Percentiles rank a stretch among this genome's conserved stretches.
phyloP scores from a whole-genome alignment of 208 protist species.

The Crithidia fasciculata region DNA sequence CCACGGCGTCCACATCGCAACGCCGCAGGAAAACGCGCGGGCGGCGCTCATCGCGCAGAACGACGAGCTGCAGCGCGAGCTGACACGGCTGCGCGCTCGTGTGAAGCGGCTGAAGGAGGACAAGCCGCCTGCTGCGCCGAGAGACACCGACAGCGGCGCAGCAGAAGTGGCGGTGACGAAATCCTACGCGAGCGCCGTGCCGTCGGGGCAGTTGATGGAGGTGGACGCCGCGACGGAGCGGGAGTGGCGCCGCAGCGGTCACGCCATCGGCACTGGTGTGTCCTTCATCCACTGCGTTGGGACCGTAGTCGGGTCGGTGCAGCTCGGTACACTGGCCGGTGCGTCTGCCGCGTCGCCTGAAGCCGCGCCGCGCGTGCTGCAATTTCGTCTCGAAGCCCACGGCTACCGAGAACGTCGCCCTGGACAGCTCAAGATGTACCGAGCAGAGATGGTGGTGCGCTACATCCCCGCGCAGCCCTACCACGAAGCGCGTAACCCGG shows the following conservation, averaged over 20 bases:
- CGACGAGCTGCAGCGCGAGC: constrained; percentile 20
- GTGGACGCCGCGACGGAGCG: constrained; percentile 5
- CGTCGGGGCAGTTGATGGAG: constrained; percentile 34
- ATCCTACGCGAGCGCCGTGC: constrained; percentile 29
- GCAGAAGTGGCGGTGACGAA: constrained; percentile 1
- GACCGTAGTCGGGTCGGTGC: constrained; percentile 34
- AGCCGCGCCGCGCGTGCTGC: constrained; percentile 39
- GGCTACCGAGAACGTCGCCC: constrained; percentile 61
- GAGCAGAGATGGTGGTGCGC: constrained; percentile 56
- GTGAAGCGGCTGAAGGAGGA: constrained; percentile 23
- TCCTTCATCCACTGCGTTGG: constrained; percentile 39
- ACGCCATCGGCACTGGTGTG: constrained; percentile 39
- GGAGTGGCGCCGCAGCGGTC: constrained; percentile 19
- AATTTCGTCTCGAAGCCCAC: constrained; percentile 61
- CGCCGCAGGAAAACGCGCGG: constrained; percentile 30
- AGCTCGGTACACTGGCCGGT: constrained; percentile 34
- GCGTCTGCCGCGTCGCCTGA: background rate
- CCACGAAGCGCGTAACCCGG: constrained; percentile 2
- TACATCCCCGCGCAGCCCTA: constrained; percentile 31
- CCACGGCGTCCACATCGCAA: constrained; percentile 43
- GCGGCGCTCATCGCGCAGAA: constrained; percentile 36
- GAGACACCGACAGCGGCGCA: background rate
- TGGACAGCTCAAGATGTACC: constrained; percentile 65
- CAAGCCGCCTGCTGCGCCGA: background rate
- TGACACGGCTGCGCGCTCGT: constrained; percentile 15